Percentiles rank a stretch among this genome's conserved stretches.
Evolutionary conservation across 257 asterid genomes (phyloP).

Genomic region (Agastache rugosa): DNA sequence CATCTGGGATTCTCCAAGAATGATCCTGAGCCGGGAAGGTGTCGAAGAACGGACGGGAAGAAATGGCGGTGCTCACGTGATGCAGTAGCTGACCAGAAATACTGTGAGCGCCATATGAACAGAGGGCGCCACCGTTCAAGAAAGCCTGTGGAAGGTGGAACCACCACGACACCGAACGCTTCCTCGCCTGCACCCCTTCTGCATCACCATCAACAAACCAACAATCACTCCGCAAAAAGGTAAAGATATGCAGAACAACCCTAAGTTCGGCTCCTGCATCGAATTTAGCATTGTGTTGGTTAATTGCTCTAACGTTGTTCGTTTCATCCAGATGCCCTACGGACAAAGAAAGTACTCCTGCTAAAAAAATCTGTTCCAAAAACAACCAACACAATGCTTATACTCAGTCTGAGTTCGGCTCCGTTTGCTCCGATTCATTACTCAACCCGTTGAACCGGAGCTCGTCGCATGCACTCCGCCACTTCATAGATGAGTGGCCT

Average conservation of each 20-base stretch:
- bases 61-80: conserved; percentile 99
- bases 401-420: conserved; percentile 57
- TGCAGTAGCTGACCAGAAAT: conserved; percentile 84
- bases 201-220: conserved; percentile 13
- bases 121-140: conserved; percentile 99
- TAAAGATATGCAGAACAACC: background rate
- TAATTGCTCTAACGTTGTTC: background rate
- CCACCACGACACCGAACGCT: conserved; percentile 28
- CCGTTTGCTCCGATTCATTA: conserved; percentile 70
- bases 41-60: conserved; percentile 96
- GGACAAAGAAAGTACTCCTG: conserved; percentile 43
- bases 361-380: conserved; percentile 42
- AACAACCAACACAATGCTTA: conserved; percentile 42
- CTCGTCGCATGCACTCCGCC: conserved; percentile 57
- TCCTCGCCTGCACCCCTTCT: conserved; percentile 43
- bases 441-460: conserved; percentile 68
- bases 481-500: conserved; percentile 74
- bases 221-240: conserved; percentile 28
- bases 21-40: conserved; percentile 97
- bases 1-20: conserved; percentile 75
- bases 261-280: background rate
- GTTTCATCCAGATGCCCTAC: conserved; percentile 44
- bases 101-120: conserved; percentile 97
- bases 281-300: too few species aligned
- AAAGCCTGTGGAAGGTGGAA: conserved; percentile 96